These are phyloP conservation scores for Hygrophoropsis aurantiaca DNA, from an alignment of 768 basidiomycete species.

Conservation along the genomic window DNA sequence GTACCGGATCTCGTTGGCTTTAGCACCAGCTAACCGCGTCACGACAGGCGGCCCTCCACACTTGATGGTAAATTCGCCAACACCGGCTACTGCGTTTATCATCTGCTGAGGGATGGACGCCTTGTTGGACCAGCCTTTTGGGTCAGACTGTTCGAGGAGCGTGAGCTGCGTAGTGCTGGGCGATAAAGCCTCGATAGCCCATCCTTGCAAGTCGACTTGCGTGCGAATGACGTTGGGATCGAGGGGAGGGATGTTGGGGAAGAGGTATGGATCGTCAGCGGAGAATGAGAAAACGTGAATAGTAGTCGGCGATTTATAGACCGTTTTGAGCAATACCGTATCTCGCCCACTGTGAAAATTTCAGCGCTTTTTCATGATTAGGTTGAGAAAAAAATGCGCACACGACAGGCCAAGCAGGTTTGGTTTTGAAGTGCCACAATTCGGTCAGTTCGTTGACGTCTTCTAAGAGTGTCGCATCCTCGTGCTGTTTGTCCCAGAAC, in stretches of 20 bases:
- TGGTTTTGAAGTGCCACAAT: slow-evolving; percentile 90
- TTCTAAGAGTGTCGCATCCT: slow-evolving; percentile 82
- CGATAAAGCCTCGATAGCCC: slow-evolving; percentile 94
- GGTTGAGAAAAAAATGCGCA: slow-evolving; percentile 40
- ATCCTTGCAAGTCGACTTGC: slow-evolving; percentile 97
- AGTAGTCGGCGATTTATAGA: slow-evolving; percentile 94
- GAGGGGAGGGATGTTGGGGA: slow-evolving; percentile 65
- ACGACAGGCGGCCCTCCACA: slow-evolving; percentile 92
- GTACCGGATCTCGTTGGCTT: slow-evolving; percentile 70
- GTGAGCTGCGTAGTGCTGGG: slow-evolving; percentile 94
- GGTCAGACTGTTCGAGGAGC: slow-evolving; percentile 93
- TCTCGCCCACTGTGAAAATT: slow-evolving; percentile 71
- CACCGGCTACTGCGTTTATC: slow-evolving; percentile 84
- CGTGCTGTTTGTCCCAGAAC: slow-evolving; percentile 89
- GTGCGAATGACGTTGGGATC: slow-evolving; percentile 86
- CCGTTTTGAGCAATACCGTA: slow-evolving; percentile 86
- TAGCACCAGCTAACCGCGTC: slow-evolving; percentile 80
- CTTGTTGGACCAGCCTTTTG: slow-evolving; percentile 96
- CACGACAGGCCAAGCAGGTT: slow-evolving; percentile 93
- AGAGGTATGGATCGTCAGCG: slow-evolving; percentile 84
- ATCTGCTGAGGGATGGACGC: slow-evolving; percentile 89
- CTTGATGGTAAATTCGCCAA: slow-evolving; percentile 95
- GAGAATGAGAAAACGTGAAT: slow-evolving; percentile 97
- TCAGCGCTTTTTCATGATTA: slow-evolving; percentile 10
- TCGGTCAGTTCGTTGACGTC: slow-evolving; percentile 90